Conservation (phyloP, 495 filamentous ascomycete genomes). For the Penicillium atrosanguineum region DNA sequence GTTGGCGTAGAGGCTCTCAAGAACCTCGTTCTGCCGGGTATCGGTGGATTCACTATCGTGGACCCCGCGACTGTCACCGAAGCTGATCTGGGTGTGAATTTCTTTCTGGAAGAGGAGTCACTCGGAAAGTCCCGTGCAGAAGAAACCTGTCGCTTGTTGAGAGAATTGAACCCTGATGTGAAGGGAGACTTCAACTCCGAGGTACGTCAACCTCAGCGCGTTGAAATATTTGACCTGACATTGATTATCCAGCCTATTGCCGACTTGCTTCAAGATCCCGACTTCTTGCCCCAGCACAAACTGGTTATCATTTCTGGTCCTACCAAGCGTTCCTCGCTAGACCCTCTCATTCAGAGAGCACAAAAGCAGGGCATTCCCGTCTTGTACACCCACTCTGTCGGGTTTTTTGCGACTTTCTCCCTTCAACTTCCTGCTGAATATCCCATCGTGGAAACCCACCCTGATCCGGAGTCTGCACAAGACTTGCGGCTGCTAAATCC, state of each 20-base stretch:
- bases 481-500: constrained; percentile 84
- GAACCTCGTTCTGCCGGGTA: constrained; percentile 90
- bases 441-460: constrained; percentile 96
- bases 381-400: constrained; percentile 79
- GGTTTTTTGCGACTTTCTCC: constrained; percentile 84
- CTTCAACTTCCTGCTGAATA: constrained; percentile 72
- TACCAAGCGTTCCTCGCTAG: constrained; percentile 56
- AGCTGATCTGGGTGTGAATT: constrained; percentile 88
- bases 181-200: constrained; percentile 59
- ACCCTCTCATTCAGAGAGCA: constrained; percentile 56
- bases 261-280: constrained; percentile 39
- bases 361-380: constrained; percentile 65
- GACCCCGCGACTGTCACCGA: constrained; percentile 76
- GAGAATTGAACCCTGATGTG: constrained; percentile 96
- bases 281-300: constrained; percentile 58
- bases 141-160: constrained; percentile 68
- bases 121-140: constrained; percentile 80
- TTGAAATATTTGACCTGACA: constrained; percentile 6
- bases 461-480: constrained; percentile 77
- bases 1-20: constrained; percentile 92
- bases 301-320: constrained; percentile 75
- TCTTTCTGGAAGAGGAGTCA: constrained; percentile 82
- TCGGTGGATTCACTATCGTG: constrained; percentile 92
- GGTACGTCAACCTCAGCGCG: constrained; percentile 19
- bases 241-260: constrained; percentile 29